phyloP scores from a whole-genome alignment of 2,329 filamentous ascomycete species.

The Akanthomyces lecanii region DNA sequence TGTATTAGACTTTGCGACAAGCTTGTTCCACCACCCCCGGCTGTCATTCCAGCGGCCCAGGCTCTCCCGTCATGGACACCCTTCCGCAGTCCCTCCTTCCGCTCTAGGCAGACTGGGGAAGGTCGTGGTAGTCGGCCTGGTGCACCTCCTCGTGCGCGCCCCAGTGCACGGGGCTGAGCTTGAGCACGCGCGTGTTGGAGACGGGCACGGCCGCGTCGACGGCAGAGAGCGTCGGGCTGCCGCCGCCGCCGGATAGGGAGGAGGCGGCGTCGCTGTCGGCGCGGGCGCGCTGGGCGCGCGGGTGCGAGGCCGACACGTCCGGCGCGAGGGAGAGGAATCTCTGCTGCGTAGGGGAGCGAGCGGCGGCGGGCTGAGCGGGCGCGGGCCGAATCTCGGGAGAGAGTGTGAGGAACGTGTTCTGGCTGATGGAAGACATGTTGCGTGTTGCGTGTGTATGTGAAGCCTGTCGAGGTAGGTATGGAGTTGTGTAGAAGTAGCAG shows the following conservation, averaged over 20 bases:
- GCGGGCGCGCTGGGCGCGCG: constrained; percentile 36
- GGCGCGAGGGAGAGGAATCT: constrained; percentile 56
- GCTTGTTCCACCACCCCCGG: background rate
- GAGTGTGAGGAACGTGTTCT: constrained; percentile 14
- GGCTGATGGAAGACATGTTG: constrained; percentile 10
- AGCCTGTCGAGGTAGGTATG: background rate
- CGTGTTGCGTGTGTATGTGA: background rate
- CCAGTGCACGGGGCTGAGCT: constrained; percentile 61
- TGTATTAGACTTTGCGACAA: constrained; percentile 10
- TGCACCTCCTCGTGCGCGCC: constrained; percentile 55
- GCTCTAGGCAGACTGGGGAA: constrained; percentile 20
- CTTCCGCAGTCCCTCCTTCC: background rate
- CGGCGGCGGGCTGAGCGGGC: background rate
- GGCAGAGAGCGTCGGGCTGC: constrained; percentile 24
- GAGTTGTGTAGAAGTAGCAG: background rate
- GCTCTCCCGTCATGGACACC: background rate
- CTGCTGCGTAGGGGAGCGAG: background rate
- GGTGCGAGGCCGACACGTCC: constrained; percentile 53
- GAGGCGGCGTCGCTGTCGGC: constrained; percentile 22
- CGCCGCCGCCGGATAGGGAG: constrained; percentile 19
- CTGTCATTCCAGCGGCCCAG: too few species aligned
- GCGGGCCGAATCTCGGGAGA: constrained; percentile 8
- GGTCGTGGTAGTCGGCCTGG: constrained; percentile 53
- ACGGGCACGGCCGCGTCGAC: constrained; percentile 42
- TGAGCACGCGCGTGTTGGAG: constrained; percentile 49